Evolutionary conservation across 2,329 filamentous ascomycete species (phyloP), one percentile per base, ranked within the genome.

Genomic region (Zymoseptoria pseudotritici): DNA sequence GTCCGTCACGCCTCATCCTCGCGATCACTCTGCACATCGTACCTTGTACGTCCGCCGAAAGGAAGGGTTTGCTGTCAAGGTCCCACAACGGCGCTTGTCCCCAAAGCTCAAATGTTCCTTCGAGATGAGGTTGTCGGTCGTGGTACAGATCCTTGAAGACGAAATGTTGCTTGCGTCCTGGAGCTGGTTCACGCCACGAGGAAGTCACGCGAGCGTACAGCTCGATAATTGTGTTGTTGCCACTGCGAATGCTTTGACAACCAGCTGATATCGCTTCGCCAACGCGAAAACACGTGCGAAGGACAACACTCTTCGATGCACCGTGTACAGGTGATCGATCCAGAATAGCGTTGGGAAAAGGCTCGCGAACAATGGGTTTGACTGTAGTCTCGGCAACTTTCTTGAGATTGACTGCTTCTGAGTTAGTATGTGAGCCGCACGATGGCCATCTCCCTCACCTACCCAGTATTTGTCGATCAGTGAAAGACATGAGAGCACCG

Each of bases 251-350:
- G 11, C 77, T 76, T 56, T 76, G 76, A 55, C 71, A 73, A 42
- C 80, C 80, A 53, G 77, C 76, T 54, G 78, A 80, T 54, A 83
- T 70, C 59, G 87, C 80, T 67, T 88, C 84, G 3, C 82, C 82
- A 22, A 87, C 77, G 24, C 85, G 80, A 65, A 89, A 89, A 68
- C 85, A 88, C 0, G 82, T 84, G 10, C 83, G 79, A 11, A 86
- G 73, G 6, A 80, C 60, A 0, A 68, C 73, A 9, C 73, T 69
- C 1, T 79, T 74, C 0, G 80, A 80, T 2, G 84, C 66, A 8
- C 83, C 83, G 13, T 79, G 73, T 4, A 87, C 75, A 2, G 78
- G 78, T 21, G 82, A 83, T 36, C 81, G 77, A 66, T 84, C 80
- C 2, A 73, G 74, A 19, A 82, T 72, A 19, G 74, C 72, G 4